phyloP scores from a whole-genome alignment of 1,139 yeast species.

The Nakaseomyces kungkrabaensis region DNA sequence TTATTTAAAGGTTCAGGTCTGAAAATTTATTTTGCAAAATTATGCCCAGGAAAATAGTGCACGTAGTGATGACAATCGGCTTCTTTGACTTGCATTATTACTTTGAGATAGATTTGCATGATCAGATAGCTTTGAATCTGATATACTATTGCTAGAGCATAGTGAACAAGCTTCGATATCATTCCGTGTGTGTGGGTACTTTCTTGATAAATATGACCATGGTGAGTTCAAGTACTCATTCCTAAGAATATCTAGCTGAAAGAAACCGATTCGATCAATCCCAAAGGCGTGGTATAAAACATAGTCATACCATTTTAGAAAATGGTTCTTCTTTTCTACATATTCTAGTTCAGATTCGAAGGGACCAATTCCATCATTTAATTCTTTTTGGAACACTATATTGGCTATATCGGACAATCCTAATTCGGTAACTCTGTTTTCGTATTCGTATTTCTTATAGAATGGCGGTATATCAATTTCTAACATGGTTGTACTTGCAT shows the following conservation, averaged over 20 bases:
- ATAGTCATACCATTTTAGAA: slow-evolving; percentile 13
- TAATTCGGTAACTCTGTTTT: slow-evolving; percentile 13
- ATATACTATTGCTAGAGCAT: not conserved
- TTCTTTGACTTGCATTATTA: not conserved
- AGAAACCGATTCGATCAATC: slow-evolving; percentile 21
- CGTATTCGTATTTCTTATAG: slow-evolving; percentile 16
- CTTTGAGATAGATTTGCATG: not conserved
- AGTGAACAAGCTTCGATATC: not conserved
- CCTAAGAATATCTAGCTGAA: slow-evolving; percentile 6
- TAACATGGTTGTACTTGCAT: not conserved
- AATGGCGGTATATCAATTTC: slow-evolving; percentile 12
- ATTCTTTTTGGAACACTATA: slow-evolving; percentile 14
- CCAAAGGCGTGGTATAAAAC: slow-evolving; percentile 21
- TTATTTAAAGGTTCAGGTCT: too few species aligned
- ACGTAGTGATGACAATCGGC: not conserved
- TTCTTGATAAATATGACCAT: not conserved
- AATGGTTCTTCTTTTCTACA: slow-evolving; percentile 11
- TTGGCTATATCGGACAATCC: slow-evolving; percentile 18
- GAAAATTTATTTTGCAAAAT: not conserved
- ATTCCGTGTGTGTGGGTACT: not conserved
- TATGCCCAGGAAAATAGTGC: not conserved
- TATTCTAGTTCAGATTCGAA: slow-evolving; percentile 22
- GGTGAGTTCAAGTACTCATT: not conserved
- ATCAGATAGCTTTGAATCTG: not conserved
- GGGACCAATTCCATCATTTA: slow-evolving; percentile 9